Evolutionary conservation across 2,329 filamentous ascomycete species (phyloP).

Genomic region (Cladophialophora carrionii): DNA sequence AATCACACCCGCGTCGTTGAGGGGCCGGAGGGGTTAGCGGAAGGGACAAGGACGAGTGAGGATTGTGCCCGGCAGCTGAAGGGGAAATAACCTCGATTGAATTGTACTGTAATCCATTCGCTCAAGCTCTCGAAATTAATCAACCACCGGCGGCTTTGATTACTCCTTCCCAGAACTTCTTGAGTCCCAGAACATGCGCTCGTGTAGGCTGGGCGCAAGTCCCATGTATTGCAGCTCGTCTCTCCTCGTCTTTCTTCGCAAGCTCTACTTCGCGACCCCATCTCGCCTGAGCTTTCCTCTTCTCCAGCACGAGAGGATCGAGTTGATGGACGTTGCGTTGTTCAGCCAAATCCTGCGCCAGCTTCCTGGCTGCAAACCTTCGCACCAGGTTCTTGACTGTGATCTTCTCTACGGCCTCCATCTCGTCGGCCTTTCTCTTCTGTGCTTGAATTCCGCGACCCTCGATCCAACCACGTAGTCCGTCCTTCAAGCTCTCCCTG

Average conservation of each 20-base stretch:
- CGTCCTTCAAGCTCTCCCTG: slow-evolving; percentile 69
- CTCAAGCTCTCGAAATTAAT: not conserved
- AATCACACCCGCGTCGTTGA: not conserved
- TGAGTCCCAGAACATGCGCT: slow-evolving; percentile 61
- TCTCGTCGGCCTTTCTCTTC: slow-evolving; percentile 42
- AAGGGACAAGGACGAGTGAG: not conserved
- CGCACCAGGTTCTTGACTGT: slow-evolving; percentile 36
- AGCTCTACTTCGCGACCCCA: slow-evolving; percentile 35
- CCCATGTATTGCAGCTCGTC: slow-evolving; percentile 22
- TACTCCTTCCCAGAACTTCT: slow-evolving; percentile 68
- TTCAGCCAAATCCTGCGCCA: slow-evolving; percentile 28
- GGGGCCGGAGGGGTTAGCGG: not conserved
- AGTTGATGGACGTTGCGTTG: slow-evolving; percentile 10
- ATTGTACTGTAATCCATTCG: not conserved
- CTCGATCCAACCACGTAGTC: slow-evolving; percentile 66
- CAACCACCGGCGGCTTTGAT: slow-evolving; percentile 42
- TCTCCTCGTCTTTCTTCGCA: slow-evolving; percentile 33
- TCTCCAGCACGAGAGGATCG: slow-evolving; percentile 30
- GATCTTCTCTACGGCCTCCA: slow-evolving; percentile 42
- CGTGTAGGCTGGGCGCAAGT: slow-evolving; percentile 41
- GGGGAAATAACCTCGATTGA: not conserved
- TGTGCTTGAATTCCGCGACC: slow-evolving; percentile 42
- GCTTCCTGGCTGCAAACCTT: slow-evolving; percentile 32
- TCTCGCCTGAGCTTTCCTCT: slow-evolving; percentile 32
- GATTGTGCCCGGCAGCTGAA: not conserved